Percentiles rank a stretch among this genome's conserved stretches.
These are phyloP conservation scores for Obelidium mucronatum DNA, from an alignment of 192 early-diverging fungal species.

Conservation along the genomic window DNA sequence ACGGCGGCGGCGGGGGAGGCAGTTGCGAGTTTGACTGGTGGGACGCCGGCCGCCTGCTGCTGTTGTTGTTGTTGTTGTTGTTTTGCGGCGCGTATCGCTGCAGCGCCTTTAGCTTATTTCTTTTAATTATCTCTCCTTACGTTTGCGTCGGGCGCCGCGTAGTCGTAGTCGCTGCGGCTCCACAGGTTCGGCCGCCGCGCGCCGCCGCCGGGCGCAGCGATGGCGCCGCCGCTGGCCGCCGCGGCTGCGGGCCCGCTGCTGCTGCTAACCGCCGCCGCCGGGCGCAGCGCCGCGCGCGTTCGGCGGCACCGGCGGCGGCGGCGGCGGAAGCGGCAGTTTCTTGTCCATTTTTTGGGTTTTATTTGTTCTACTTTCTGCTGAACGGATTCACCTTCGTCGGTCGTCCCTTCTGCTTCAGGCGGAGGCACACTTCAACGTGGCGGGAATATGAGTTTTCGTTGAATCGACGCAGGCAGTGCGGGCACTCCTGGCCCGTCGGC, in stretches of 20 bases:
- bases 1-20: too few species aligned
- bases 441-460: conserved; percentile 22
- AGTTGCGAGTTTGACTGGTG: too few species aligned
- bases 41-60: neutral
- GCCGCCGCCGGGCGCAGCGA: neutral
- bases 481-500: conserved; percentile 17
- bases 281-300: neutral
- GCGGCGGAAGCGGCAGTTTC: conserved; percentile 19
- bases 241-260: too few species aligned
- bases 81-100: neutral
- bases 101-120: neutral
- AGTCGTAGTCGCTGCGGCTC: too few species aligned
- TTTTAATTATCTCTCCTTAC: too few species aligned
- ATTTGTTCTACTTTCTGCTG: neutral
- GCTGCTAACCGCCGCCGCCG: too few species aligned
- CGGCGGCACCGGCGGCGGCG: conserved; percentile 6
- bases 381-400: conserved; percentile 10
- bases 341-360: neutral
- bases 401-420: conserved; percentile 20
- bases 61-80: conserved; percentile 1
- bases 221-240: too few species aligned
- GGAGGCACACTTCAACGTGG: conserved; percentile 27
- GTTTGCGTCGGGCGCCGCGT: too few species aligned
- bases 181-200: conserved; percentile 9
- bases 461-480: conserved; percentile 31